Conservation (phyloP, 768 basidiomycete genomes). For the Tephrocybe sp. region DNA sequence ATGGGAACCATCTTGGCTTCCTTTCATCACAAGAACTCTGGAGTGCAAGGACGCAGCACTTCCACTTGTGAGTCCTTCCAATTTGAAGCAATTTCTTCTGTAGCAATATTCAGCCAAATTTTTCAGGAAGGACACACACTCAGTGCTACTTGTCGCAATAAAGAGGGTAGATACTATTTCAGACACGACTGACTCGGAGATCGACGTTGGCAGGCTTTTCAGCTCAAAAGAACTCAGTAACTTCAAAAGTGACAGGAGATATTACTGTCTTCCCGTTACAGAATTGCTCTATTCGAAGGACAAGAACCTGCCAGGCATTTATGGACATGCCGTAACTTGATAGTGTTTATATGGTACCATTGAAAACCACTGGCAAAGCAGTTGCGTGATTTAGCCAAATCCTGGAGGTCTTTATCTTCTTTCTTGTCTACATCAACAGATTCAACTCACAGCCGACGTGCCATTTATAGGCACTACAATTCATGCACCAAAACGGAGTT, state of each 20-base stretch:
- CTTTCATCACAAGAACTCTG: neutral
- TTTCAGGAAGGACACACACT: constrained; percentile 5
- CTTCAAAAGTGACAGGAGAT: constrained; percentile 21
- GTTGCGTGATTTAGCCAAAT: constrained; percentile 27
- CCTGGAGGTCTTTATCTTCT: constrained; percentile 21
- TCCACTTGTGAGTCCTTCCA: neutral
- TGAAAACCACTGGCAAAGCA: constrained; percentile 27
- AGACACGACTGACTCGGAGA: constrained; percentile 3
- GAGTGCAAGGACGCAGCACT: constrained; percentile 2
- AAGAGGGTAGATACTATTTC: constrained; percentile 18
- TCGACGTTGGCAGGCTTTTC: constrained; percentile 17
- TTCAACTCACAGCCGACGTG: neutral
- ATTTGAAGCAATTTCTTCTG: neutral
- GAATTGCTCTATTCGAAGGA: constrained; percentile 21
- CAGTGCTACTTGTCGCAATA: constrained; percentile 20
- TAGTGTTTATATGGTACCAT: constrained; percentile 16
- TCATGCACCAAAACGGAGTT: constrained; percentile 27
- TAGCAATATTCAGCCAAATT: neutral
- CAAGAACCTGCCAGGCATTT: constrained; percentile 9
- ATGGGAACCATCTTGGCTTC: constrained; percentile 18
- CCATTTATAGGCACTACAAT: constrained; percentile 25
- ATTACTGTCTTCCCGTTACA: constrained; percentile 27
- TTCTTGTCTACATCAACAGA: neutral
- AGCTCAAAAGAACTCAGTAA: constrained; percentile 14
- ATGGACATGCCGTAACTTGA: constrained; percentile 28